Evolutionary conservation across 371 early-diverging fungal genomes (phyloP).

Genomic region (Rhizopus sp.): DNA sequence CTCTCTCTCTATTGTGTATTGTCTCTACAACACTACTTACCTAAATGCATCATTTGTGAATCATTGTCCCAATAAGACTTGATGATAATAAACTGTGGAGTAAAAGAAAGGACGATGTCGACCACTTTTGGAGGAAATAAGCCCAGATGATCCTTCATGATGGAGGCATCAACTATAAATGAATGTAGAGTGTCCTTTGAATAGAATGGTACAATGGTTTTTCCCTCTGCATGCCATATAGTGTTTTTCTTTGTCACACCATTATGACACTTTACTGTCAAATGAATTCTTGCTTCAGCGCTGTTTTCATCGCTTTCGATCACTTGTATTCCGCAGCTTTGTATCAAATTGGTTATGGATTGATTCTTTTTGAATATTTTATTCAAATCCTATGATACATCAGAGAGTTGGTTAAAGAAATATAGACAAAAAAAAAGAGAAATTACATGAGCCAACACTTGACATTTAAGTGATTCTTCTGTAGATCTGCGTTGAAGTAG

Average conservation of each 20-base stretch:
- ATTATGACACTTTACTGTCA: constrained; percentile 12
- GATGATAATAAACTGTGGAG: constrained; percentile 2
- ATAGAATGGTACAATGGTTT: constrained; percentile 9
- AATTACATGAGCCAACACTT: constrained; percentile 10
- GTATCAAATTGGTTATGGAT: neutral
- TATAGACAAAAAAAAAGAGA: neutral
- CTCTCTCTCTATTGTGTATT: neutral
- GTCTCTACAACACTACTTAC: neutral
- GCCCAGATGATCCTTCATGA: constrained; percentile 5
- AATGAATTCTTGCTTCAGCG: constrained; percentile 1
- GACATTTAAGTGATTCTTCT: constrained; percentile 3
- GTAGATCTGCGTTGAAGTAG: constrained; percentile 6
- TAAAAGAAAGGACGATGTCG: constrained; percentile 9
- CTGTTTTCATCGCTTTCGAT: neutral
- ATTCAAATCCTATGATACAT: constrained; percentile 2
- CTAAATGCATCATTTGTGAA: neutral
- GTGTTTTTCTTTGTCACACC: constrained; percentile 17
- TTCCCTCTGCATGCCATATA: constrained; percentile 12
- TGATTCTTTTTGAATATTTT: constrained; percentile 20
- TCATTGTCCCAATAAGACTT: constrained; percentile 7
- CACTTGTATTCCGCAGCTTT: constrained; percentile 5
- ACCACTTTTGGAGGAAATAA: constrained; percentile 8
- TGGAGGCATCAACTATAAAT: neutral
- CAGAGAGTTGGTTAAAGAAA: too few relatives aligned
- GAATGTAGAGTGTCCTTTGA: neutral